Evolutionary conservation across 129 eudicot species (phyloP).

Genomic region (Gnaphalium uliginosum): DNA sequence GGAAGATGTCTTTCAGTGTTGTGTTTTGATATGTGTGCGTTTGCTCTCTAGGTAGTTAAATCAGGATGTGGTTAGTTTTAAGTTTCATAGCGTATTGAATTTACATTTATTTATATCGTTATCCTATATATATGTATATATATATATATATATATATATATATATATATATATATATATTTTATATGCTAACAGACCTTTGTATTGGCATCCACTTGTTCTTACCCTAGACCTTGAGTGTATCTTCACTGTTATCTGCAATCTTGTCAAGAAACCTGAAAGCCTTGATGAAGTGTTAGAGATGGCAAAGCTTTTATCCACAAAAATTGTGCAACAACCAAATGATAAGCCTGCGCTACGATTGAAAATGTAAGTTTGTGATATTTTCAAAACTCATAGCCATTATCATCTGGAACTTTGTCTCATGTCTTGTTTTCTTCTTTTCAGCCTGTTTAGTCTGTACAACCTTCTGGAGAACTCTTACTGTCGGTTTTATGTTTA

Average conservation of each 20-base stretch:
- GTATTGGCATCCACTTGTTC: constrained; percentile 10
- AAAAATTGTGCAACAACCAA: constrained; percentile 68
- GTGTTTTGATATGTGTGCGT: not conserved
- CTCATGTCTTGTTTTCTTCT: not conserved
- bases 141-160: no score
- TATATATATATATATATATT: no score
- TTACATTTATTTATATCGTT: not conserved
- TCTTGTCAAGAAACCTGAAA: constrained; percentile 82
- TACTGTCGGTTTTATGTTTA: constrained; percentile 79
- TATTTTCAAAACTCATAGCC: not conserved
- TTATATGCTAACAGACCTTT: not conserved
- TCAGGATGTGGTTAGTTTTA: not conserved
- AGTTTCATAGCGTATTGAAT: not conserved
- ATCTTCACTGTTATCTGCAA: constrained; percentile 82
- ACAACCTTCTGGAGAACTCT: constrained; percentile 82
- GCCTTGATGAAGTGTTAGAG: constrained; percentile 70
- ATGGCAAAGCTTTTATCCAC: constrained; percentile 77
- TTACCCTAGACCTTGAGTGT: constrained; percentile 73
- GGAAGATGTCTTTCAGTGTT: not conserved
- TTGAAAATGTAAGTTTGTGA: constrained; percentile 60
- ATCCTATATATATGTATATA: no score
- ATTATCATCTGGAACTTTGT: not conserved
- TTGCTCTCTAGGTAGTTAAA: constrained; percentile 3
- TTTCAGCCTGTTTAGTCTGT: constrained; percentile 84
- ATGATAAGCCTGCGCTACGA: constrained; percentile 78